Base-by-base conservation (phyloP, 768 basidiomycete genomes). In the Trametes villosa region DNA sequence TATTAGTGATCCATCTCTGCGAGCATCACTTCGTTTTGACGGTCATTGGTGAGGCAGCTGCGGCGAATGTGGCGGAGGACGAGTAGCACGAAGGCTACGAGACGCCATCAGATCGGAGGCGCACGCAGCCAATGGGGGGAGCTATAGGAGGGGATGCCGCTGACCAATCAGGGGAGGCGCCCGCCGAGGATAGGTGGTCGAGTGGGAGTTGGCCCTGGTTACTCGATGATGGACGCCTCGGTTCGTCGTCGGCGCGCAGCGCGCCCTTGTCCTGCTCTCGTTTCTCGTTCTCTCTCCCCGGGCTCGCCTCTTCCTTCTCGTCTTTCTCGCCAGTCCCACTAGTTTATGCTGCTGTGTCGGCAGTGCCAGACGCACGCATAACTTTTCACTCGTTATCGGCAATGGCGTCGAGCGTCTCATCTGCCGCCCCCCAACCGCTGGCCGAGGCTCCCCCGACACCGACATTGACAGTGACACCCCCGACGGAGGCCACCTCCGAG, bases 281-380 rank as follows among this genome's bases (percentile, higher is more conserved):
- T n/a, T 26, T 33, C 41, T 44, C 38, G 9, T 29, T 58, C 48
- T n/a, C 55, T 29, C 31, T 44, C 22, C 42, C 20, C 22, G 12
- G 22, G 26, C 22, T 22, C 22, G 36, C 41, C 48, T 20, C 38
- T 41, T 38, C 42, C 45, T 34, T 11, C 13, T 24, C 7, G 34
- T 48, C 46, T 33, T 41, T 46, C 46, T 40, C 46, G 18, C 48
- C 26, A 31, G 52, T 26, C 30, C 24, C 42, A n/a, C 40, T 44
- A 7, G 61, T 62, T 51, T 52, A 65, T 64, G 63, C 62, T 59
- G 62, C 45, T 64, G 49, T 52, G 58, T 61, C 54, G 49, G 53
- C 63, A 57, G 62, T 54, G 67, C 67, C 67, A 60, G 67, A 65
- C 59, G 64, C 67, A 68, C 33, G 64, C 63, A 62, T 63, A 63